Conservation (phyloP, 495 filamentous ascomycete genomes). For the Neurospora africana region DNA sequence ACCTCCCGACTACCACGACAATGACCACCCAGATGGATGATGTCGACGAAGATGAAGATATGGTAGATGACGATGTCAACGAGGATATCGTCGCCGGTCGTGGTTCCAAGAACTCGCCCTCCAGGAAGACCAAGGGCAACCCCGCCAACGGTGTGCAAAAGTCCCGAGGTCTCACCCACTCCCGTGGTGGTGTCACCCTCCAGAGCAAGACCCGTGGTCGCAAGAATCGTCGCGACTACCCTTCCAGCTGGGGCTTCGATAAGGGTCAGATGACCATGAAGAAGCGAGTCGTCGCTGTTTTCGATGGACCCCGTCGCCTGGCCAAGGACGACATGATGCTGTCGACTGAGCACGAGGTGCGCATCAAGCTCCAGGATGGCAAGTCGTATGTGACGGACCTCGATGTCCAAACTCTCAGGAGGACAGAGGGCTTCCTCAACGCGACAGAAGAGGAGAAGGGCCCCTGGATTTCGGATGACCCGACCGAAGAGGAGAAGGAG, state of each 20-base stretch:
- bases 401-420: slow-evolving; percentile 79
- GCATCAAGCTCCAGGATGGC: slow-evolving; percentile 60
- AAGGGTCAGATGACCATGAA: slow-evolving; percentile 91
- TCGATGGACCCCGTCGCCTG: slow-evolving; percentile 76
- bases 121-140: slow-evolving; percentile 32
- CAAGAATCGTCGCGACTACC: slow-evolving; percentile 87
- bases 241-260: slow-evolving; percentile 82
- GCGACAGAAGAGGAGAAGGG: slow-evolving; percentile 79
- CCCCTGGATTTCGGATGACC: slow-evolving; percentile 53
- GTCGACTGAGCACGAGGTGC: slow-evolving; percentile 86
- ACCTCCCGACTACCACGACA: slow-evolving; percentile 51
- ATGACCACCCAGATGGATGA: slow-evolving; percentile 51
- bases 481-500: slow-evolving; percentile 35
- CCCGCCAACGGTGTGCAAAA: slow-evolving; percentile 41
- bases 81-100: slow-evolving; percentile 22
- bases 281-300: slow-evolving; percentile 90
- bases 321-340: slow-evolving; percentile 99
- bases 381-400: slow-evolving; percentile 84
- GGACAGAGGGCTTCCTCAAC: slow-evolving; percentile 67
- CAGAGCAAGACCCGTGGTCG: slow-evolving; percentile 51
- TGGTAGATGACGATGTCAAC: slow-evolving; percentile 43
- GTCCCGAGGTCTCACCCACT: slow-evolving; percentile 48
- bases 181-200: slow-evolving; percentile 50
- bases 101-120: slow-evolving; percentile 18
- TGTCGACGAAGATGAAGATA: slow-evolving; percentile 52